Base-by-base conservation (phyloP, 169 alveolate species). In the Sarcocystis neurona region DNA sequence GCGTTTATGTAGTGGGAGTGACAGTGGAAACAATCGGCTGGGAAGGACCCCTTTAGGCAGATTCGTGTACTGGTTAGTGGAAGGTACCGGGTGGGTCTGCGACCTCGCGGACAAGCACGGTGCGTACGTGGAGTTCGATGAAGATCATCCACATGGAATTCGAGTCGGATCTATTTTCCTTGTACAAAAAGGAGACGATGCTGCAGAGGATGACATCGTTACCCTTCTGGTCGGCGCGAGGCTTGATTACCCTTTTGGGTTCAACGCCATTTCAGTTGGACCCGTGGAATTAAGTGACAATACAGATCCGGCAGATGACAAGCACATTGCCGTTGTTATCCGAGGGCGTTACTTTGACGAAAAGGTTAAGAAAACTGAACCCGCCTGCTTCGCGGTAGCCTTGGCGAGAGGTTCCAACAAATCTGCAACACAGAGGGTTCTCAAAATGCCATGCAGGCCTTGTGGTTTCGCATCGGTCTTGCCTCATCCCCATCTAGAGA, bases 71-170 rank as follows among this genome's bases (percentile, higher is more conserved):
- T 72, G 82, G 82, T 56, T 72, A 3, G 82, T 72, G 37, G 37
- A 44, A 2, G 30, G 41, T 23, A 72, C 60, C 5, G 82, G 82
- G 0, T 72, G 82, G 82, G 82, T 18, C 46, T 72, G 82, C 56
- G 82, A 56, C 18, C 18, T 48, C 18, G 82, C 0, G 60, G 82
- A 72, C 32, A 72, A 39, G 82, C 82, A 39, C 58, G 82, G 82
- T 39, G 41, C 82, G 8, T 72, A 37, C 58, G 30, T 72, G 50
- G 82, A 72, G 56, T 72, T 72, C 34, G 82, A 72, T n/a, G 82
- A 72, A 39, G 46, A 72, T 32, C 82, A 72, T 44, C 82, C 82
- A 18, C 34, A 72, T 12, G 82, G 82, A 30, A 72, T 39, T n/a
- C 82, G 82, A 3, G 56, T 44, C 27, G 82, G 82, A 32, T 39